phyloP scores from a whole-genome alignment of 768 basidiomycete species.

The Amanita subjunquillea region DNA sequence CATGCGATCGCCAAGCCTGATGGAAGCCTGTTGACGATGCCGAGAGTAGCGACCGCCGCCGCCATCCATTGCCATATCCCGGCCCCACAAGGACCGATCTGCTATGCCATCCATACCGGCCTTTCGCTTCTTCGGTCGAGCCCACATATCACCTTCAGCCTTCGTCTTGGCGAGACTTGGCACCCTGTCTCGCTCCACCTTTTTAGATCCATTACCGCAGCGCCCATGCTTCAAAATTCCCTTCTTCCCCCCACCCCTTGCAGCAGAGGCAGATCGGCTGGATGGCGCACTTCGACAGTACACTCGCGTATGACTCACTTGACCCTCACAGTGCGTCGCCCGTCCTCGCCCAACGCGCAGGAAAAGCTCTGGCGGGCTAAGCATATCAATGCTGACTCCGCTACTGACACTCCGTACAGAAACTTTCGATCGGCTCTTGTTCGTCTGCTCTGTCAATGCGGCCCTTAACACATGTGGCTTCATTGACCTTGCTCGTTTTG shows the following conservation, averaged over 20 bases:
- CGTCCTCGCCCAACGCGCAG: slow-evolving; percentile 23
- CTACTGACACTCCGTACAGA: background rate
- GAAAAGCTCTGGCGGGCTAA: slow-evolving; percentile 28
- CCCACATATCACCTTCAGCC: slow-evolving; percentile 51
- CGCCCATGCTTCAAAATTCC: slow-evolving; percentile 16
- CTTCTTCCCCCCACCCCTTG: slow-evolving; percentile 12
- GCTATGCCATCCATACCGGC: slow-evolving; percentile 5
- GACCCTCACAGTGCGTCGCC: slow-evolving; percentile 23
- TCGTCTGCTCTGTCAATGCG: slow-evolving; percentile 25
- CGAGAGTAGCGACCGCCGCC: background rate
- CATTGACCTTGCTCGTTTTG: slow-evolving; percentile 8
- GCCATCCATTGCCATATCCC: background rate
- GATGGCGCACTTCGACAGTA: slow-evolving; percentile 63
- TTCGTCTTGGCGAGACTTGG: slow-evolving; percentile 54
- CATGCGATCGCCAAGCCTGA: slow-evolving; percentile 4
- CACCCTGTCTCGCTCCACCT: slow-evolving; percentile 27
- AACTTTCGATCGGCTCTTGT: slow-evolving; percentile 9
- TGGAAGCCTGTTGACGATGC: slow-evolving; percentile 3
- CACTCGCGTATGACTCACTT: slow-evolving; percentile 45
- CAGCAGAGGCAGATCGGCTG: slow-evolving; percentile 45
- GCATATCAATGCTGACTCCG: slow-evolving; percentile 3
- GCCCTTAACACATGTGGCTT: background rate
- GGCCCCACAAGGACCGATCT: background rate
- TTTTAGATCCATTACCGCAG: slow-evolving; percentile 14
- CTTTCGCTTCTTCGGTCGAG: slow-evolving; percentile 13